phyloP scores from a whole-genome alignment of 345 rosid species.

The Populus ilicifolia region DNA sequence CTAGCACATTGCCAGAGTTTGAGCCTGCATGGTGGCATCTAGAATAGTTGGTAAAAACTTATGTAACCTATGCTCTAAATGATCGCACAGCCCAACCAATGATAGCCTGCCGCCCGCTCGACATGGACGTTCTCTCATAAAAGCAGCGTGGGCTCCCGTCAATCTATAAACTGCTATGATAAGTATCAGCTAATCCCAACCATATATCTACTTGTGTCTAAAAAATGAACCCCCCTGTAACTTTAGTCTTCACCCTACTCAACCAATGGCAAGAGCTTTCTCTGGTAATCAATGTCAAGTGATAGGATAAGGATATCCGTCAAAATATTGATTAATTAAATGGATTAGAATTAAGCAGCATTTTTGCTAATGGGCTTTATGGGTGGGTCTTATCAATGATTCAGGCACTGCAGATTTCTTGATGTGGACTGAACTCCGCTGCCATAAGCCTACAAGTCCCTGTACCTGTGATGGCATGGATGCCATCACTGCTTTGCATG shows the following conservation, averaged over 20 bases:
- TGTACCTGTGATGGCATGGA: too few species aligned
- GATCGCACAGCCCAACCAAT: neutral
- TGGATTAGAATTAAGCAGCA: neutral
- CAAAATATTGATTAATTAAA: too few species aligned
- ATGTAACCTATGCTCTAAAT: neutral
- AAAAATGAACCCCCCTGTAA: neutral
- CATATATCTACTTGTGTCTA: neutral
- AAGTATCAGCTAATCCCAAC: neutral
- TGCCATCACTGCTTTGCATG: too few species aligned
- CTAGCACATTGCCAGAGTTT: neutral
- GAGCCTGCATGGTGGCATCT: neutral
- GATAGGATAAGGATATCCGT: neutral
- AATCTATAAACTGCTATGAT: neutral
- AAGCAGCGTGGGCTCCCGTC: neutral
- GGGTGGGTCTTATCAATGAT: neutral
- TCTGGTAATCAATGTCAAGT: neutral
- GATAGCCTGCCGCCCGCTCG: neutral
- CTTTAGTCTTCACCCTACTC: neutral
- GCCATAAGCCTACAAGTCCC: too few species aligned
- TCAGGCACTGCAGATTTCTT: too few species aligned
- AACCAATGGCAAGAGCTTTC: neutral
- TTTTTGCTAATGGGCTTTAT: neutral
- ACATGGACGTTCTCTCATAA: neutral
- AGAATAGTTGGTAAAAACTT: neutral
- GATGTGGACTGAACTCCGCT: too few species aligned